Base-by-base conservation (phyloP, 768 basidiomycete species). In the Pisolithus sp. region DNA sequence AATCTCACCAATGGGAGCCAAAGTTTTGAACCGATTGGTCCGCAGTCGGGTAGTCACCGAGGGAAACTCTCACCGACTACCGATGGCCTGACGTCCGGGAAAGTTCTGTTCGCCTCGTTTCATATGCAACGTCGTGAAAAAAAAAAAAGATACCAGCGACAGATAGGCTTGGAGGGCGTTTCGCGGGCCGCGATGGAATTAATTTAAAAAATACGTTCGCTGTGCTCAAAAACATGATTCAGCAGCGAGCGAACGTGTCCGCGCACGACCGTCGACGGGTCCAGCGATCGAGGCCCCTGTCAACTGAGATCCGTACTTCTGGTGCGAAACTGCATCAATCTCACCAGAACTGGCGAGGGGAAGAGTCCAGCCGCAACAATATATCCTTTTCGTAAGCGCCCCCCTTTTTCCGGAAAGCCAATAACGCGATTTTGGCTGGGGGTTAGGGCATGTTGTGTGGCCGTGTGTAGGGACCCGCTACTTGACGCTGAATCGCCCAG, bases 401-500 rank as follows among this genome's bases (percentile, higher is more conserved):
- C 43, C 43, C 18, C 24, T 17, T 20, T 24, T 28, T 15, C 43
- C 24, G 26, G 24, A n/a, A 28, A 26, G 43, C 43, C n/a, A 30
- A 45, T 34, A 34, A 34, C 12, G 30, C 12, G 12, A 3, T 31
- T n/a, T 31, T 31, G 30, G 30, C 30, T 31, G 8, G 34, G 13
- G 34, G 34, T 34, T 12, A 34, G 34, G 34, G 34, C 34, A 34
- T 34, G 13, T 13, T 34, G 34, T 34, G 13, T 34, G 34, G 34
- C 34, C 34, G 3, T 34, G 18, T 43, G 21, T 24, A 12, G 3
- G 23, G 20, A 15, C 15, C 17, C 31, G 46, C 9, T 23, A 47
- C 31, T 45, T 34, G 46, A 47, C 46, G 46, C 46, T 47, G 46
- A 47, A 47, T 47, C 46, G 46, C 46, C 46, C 46, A 47, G 46